phyloP scores from a whole-genome alignment of 2,329 filamentous ascomycete species.

The Aspergillus candidus region DNA sequence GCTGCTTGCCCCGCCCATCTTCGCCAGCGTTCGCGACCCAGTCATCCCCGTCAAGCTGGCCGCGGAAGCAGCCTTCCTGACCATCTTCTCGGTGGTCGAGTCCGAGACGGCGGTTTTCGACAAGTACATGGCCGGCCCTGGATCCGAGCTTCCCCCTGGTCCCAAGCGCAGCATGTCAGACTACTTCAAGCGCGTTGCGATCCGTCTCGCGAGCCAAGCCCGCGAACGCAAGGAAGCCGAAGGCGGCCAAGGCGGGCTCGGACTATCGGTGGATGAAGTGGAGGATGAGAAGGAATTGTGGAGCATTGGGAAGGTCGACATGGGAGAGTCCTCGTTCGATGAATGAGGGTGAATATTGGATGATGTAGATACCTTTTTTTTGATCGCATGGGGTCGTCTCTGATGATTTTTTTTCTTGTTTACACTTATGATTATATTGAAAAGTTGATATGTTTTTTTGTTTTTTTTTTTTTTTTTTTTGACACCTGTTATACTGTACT shows the following conservation, averaged over 20 bases:
- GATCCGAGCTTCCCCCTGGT: constrained; percentile 60
- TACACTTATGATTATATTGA: too few relatives aligned
- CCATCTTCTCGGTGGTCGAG: constrained; percentile 83
- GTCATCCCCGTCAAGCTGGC: constrained; percentile 94
- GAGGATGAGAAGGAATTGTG: constrained; percentile 95
- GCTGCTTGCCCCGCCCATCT: constrained; percentile 74
- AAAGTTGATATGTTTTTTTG: too few relatives aligned
- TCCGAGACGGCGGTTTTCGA: constrained; percentile 83
- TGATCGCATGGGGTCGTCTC: background rate
- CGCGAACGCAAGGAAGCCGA: constrained; percentile 87
- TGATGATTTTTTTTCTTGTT: too few relatives aligned
- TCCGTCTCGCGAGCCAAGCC: constrained; percentile 78
- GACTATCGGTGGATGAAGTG: constrained; percentile 79
- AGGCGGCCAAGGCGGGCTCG: constrained; percentile 78
- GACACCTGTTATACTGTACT: too few relatives aligned
- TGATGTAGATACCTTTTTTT: constrained; percentile 21
- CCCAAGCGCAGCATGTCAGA: constrained; percentile 88
- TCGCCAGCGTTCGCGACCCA: constrained; percentile 80
- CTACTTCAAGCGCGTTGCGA: constrained; percentile 90
- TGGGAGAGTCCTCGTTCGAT: constrained; percentile 52
- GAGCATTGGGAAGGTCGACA: constrained; percentile 87
- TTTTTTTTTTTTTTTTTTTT: too few relatives aligned
- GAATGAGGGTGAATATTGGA: constrained; percentile 22
- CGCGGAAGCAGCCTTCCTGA: constrained; percentile 88
- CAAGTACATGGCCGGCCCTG: constrained; percentile 71